Percentiles rank a stretch among this genome's conserved stretches.
These are phyloP conservation scores for Nakazawaea molendinolei DNA, from an alignment of 805 yeast genomes.

Conservation along the genomic window DNA sequence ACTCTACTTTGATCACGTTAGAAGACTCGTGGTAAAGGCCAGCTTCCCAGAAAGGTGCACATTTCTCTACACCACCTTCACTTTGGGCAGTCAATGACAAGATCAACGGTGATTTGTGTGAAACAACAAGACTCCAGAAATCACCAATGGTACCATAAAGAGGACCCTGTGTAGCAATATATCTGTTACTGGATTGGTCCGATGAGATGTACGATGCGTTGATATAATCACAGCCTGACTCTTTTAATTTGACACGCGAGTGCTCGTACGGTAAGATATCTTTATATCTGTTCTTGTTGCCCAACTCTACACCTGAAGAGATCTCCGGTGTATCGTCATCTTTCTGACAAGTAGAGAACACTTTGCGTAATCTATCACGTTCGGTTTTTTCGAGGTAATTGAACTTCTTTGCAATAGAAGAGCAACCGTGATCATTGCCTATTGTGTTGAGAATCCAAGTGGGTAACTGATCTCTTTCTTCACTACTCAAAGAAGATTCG, in stretches of 20 bases:
- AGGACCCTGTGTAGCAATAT: constrained; percentile 93
- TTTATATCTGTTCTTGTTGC: constrained; percentile 77
- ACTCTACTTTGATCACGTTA: constrained; percentile 18
- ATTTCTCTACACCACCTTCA: constrained; percentile 77
- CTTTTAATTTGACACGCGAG: constrained; percentile 59
- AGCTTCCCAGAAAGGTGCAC: constrained; percentile 74
- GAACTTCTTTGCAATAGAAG: constrained; percentile 45
- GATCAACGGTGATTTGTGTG: constrained; percentile 58
- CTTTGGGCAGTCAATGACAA: constrained; percentile 68
- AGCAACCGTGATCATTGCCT: constrained; percentile 29
- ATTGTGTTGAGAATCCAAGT: constrained; percentile 42
- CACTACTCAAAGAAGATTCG: constrained; percentile 17
- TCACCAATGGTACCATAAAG: constrained; percentile 65
- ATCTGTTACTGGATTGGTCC: constrained; percentile 33
- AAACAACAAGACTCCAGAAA: constrained; percentile 74
- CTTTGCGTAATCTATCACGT: constrained; percentile 52
- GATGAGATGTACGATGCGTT: constrained; percentile 73
- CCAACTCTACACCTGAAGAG: constrained; percentile 74
- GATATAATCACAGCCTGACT: constrained; percentile 49
- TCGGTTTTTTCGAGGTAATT: constrained; percentile 64
- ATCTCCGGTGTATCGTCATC: constrained; percentile 34
- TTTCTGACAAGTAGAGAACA: constrained; percentile 21
- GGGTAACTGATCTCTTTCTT: constrained; percentile 33
- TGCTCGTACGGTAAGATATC: constrained; percentile 87
- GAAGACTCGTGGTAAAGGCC: constrained; percentile 38